Conservation (phyloP, 2,329 filamentous ascomycete species). For the Fusarium palustre region DNA sequence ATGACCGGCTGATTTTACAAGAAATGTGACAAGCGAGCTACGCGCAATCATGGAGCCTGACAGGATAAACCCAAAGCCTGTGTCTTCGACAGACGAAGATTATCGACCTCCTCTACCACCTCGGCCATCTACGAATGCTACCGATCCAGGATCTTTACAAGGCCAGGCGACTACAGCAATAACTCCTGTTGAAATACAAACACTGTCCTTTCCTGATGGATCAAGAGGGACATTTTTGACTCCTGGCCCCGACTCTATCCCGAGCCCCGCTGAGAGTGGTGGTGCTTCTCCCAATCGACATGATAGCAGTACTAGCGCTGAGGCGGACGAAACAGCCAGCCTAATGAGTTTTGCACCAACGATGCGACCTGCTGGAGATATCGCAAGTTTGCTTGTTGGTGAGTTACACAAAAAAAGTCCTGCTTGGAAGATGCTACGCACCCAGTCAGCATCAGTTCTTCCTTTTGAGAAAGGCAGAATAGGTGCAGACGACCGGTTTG, state of each 20-base stretch:
- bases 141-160: conserved; percentile 58
- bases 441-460: conserved; percentile 69
- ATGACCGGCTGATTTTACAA: conserved; percentile 15
- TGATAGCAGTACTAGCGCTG: conserved; percentile 53
- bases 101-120: conserved; percentile 68
- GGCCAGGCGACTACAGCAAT: conserved; percentile 86
- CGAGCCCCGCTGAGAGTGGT: conserved; percentile 56
- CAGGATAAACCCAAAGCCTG: conserved; percentile 49
- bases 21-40: conserved; percentile 47
- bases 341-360: conserved; percentile 75
- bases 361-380: conserved; percentile 73
- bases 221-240: conserved; percentile 72
- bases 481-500: conserved; percentile 64
- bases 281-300: conserved; percentile 54
- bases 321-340: conserved; percentile 73
- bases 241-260: conserved; percentile 51
- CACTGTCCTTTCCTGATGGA: conserved; percentile 77
- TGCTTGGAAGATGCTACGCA: conserved; percentile 75
- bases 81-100: conserved; percentile 54
- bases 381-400: conserved; percentile 84
- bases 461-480: conserved; percentile 68
- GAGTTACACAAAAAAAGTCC: conserved; percentile 74
- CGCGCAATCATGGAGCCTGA: conserved; percentile 33
- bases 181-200: conserved; percentile 83
- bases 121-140: conserved; percentile 55